Conservation (phyloP, 352 stramenopile genomes). For the Pythium scleroteichum region DNA sequence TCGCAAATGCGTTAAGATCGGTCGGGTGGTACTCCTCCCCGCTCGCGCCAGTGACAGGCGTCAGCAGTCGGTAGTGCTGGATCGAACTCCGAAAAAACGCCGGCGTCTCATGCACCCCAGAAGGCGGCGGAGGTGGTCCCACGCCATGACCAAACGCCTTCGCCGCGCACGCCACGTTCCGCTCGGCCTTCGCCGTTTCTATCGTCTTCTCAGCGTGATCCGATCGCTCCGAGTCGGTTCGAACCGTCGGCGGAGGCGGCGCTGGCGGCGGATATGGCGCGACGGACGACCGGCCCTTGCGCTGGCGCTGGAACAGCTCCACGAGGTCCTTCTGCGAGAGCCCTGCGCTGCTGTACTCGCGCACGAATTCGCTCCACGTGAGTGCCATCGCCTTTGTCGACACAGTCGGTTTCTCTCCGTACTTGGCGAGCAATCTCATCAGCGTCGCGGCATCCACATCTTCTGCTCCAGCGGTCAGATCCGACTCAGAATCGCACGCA, state of each 20-base stretch:
- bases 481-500: background rate
- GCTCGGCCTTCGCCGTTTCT: too few species aligned
- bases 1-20: too few species aligned
- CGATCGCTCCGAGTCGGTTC: too few species aligned
- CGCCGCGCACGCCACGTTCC: too few species aligned
- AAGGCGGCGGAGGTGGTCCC: too few species aligned
- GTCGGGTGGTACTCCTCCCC: too few species aligned
- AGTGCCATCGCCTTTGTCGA: background rate
- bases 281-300: constrained; percentile 6
- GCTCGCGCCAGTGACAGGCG: too few species aligned
- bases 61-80: too few species aligned
- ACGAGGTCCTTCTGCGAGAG: background rate
- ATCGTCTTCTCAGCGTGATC: too few species aligned
- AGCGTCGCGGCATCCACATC: background rate
- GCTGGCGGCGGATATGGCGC: constrained; percentile 3
- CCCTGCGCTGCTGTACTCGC: background rate
- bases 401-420: background rate
- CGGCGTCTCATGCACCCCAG: too few species aligned
- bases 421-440: background rate
- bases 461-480: background rate
- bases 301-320: background rate
- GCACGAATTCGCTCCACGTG: constrained; percentile 11
- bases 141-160: too few species aligned
- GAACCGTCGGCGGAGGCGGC: background rate
- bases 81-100: too few species aligned